Conservation (phyloP, 257 asterid species). For the Nicotiana otophora region DNA sequence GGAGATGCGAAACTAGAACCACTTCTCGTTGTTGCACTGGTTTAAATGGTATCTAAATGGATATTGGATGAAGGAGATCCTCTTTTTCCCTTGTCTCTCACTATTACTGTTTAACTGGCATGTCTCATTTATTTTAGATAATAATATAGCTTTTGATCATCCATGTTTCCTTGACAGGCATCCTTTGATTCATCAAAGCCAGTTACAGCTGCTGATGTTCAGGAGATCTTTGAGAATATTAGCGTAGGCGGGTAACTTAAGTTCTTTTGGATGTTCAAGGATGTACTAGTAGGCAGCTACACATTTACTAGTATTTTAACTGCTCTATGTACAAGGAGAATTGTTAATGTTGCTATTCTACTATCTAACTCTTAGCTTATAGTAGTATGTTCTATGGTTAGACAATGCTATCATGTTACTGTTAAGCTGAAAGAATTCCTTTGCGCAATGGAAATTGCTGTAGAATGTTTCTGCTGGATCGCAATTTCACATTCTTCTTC, state of each 20-base stretch:
- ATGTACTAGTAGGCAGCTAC: not conserved
- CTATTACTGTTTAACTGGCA: not conserved
- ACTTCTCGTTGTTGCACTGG: too few species aligned
- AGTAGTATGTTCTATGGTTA: not conserved
- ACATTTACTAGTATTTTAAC: not conserved
- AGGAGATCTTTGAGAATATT: slow-evolving; percentile 60
- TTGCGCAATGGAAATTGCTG: not conserved
- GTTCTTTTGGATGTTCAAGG: slow-evolving; percentile 9
- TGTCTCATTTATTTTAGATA: not conserved
- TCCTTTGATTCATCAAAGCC: slow-evolving; percentile 52
- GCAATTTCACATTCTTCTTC: not conserved
- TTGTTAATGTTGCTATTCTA: not conserved
- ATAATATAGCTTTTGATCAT: not conserved
- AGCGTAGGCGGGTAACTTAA: slow-evolving; percentile 40
- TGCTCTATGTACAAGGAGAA: not conserved
- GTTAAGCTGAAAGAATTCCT: not conserved
- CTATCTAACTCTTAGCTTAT: not conserved
- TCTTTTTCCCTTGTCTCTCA: not conserved
- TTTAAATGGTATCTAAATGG: too few species aligned
- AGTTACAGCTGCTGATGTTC: slow-evolving; percentile 54
- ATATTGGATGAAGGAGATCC: not conserved
- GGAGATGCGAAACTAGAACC: too few species aligned
- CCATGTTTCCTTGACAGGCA: slow-evolving; percentile 32
- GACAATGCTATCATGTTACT: not conserved
- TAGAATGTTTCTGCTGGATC: not conserved